These are phyloP conservation scores for Trichoderma hamatum DNA, from an alignment of 2,329 filamentous ascomycete species.

Conservation along the genomic window DNA sequence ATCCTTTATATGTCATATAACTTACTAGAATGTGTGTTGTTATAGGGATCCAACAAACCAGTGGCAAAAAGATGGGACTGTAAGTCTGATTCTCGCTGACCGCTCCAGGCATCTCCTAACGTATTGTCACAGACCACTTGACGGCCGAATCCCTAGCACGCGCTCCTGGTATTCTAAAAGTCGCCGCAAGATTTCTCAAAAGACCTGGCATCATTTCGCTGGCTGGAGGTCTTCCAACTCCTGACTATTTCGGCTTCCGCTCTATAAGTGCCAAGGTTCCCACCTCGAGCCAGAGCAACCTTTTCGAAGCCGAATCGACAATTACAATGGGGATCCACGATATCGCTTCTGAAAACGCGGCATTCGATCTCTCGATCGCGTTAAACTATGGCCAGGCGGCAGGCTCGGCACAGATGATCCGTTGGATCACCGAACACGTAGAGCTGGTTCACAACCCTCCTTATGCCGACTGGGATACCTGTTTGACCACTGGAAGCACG, in stretches of 20 bases:
- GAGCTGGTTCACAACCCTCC: constrained; percentile 74
- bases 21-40: constrained; percentile 24
- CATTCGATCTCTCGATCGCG: constrained; percentile 49
- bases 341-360: constrained; percentile 25
- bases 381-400: constrained; percentile 76
- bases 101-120: not conserved
- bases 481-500: constrained; percentile 68
- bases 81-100: constrained; percentile 51
- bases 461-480: constrained; percentile 73
- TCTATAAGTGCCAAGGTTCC: constrained; percentile 7
- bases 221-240: not conserved
- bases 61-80: constrained; percentile 83
- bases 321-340: constrained; percentile 19
- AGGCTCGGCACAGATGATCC: constrained; percentile 70
- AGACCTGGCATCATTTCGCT: constrained; percentile 18
- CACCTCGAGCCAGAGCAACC: not conserved
- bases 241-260: constrained; percentile 7
- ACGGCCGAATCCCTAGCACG: not conserved
- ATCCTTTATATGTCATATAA: not conserved
- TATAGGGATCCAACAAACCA: constrained; percentile 59
- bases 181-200: constrained; percentile 17
- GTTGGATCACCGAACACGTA: constrained; percentile 75
- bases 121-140: not conserved
- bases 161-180: constrained; percentile 9
- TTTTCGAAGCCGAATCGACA: not conserved